Evolutionary conservation across 257 asterid species (phyloP).

Genomic region (Jacaranda mimosifolia): DNA sequence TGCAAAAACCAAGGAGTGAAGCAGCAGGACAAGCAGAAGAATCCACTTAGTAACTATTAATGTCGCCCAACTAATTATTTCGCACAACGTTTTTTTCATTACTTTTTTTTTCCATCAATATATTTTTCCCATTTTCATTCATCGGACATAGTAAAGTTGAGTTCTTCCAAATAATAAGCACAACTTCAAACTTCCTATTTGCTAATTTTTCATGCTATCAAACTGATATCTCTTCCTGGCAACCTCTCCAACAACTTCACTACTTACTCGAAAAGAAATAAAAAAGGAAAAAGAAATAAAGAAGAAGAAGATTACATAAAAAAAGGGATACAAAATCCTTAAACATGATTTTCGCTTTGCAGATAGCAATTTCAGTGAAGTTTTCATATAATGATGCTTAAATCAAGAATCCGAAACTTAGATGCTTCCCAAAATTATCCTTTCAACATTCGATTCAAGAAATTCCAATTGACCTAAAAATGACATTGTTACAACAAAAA

Average conservation of each 20-base stretch:
- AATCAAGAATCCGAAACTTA: background rate
- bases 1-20: background rate
- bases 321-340: background rate
- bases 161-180: background rate
- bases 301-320: background rate
- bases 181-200: background rate
- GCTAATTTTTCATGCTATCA: too few relatives aligned
- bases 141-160: too few relatives aligned
- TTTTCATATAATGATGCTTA: too few relatives aligned
- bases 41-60: background rate
- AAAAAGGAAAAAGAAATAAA: too few relatives aligned
- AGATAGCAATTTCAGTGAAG: too few relatives aligned
- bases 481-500: background rate
- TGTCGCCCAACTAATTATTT: background rate
- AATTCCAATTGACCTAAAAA: background rate
- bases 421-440: background rate
- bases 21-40: background rate
- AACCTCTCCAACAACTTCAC: background rate
- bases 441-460: background rate
- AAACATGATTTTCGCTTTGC: background rate
- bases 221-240: too few relatives aligned
- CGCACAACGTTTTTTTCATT: background rate
- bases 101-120: background rate
- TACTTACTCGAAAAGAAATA: too few relatives aligned
- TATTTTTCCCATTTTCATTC: background rate